These are phyloP conservation scores for Astragalus glycyphyllos DNA, from an alignment of 306 rosid species.

Conservation along the genomic window DNA sequence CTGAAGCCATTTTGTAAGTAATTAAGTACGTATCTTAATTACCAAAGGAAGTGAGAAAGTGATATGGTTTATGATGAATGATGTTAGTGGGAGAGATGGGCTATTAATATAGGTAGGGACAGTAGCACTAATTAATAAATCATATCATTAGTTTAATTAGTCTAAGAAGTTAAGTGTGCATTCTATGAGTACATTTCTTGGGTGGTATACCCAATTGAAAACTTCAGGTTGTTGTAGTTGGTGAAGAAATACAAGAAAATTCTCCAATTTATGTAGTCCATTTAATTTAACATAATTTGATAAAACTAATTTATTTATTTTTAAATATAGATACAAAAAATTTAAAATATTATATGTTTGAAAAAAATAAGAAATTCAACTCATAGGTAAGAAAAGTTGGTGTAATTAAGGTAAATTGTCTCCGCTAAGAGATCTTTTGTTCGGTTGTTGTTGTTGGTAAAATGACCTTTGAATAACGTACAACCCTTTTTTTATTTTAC, in stretches of 20 bases:
- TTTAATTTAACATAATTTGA: not conserved
- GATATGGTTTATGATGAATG: constrained; percentile 25
- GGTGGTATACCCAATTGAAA: constrained; percentile 63
- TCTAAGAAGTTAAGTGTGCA: constrained; percentile 48
- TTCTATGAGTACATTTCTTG: constrained; percentile 41
- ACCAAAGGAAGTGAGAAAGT: not conserved
- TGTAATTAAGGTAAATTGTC: too few species aligned
- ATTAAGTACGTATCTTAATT: constrained; percentile 5
- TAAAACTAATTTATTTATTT: not conserved
- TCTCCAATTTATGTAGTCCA: not conserved
- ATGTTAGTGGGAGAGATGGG: not conserved
- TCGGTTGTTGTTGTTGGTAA: too few species aligned
- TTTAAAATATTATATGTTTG: not conserved
- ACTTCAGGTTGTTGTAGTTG: constrained; percentile 56
- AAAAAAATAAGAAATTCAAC: too few species aligned
- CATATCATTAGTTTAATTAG: constrained; percentile 48
- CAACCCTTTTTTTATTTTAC: too few species aligned
- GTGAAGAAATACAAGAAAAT: constrained; percentile 45
- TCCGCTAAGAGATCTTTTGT: too few species aligned
- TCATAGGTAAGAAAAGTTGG: not conserved
- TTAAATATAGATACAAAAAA: too few species aligned
- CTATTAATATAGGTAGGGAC: constrained; percentile 26
- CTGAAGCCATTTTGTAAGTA: constrained; percentile 56
- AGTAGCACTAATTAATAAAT: constrained; percentile 29
- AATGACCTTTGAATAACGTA: too few species aligned